Base-by-base conservation (phyloP, 352 stramenopile genomes). In the Phytophthora kernoviae region DNA sequence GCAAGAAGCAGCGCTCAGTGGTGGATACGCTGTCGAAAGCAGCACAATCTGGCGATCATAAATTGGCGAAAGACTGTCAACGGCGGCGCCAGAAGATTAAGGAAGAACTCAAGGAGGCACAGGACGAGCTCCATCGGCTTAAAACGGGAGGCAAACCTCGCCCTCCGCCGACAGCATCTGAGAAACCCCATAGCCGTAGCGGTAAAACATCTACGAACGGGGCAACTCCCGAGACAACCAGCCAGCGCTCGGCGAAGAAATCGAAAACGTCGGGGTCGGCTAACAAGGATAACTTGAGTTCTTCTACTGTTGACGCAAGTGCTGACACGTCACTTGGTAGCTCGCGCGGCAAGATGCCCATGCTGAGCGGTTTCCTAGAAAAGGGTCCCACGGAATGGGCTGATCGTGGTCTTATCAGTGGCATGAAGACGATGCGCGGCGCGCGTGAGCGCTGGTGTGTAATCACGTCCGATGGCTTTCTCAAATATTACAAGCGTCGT, bases 301-400 rank as follows among this genome's bases (percentile, higher is more conserved):
- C 52, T 14, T 59, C 62, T 18, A 64, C 46, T 6, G 33, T 54
- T 37, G 57, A 70, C 37, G 49, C 68, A 9, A 65, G 54, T 34
- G 7, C 36, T 30, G 58, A 70, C 17, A 51, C 66, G n/a, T 32
- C 65, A 8, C 42, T 51, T 30, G 57, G 58, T 32, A 72, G 40
- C 20, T 55, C 57, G 1, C 45, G 63, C 55, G 68, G 63, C 40
- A 87, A 84, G 44, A 91, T 94, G 71, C 85, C 83, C 27, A 91
- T 84, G 53, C 57, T 91, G 6, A 79, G 50, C 41, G 85, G 85
- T 0, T 94, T 92, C 61, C 65, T 96, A 51, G 87, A 93, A 22
- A 96, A 96, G 66, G 86, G 86, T 1, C 87, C 87, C n/a, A 94
- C 84, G 7, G 84, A 96, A 37, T 96, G 84, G 83, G 90, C 82